phyloP scores from a whole-genome alignment of 2,329 filamentous ascomycete genomes.

The Clarireedia sp. region DNA sequence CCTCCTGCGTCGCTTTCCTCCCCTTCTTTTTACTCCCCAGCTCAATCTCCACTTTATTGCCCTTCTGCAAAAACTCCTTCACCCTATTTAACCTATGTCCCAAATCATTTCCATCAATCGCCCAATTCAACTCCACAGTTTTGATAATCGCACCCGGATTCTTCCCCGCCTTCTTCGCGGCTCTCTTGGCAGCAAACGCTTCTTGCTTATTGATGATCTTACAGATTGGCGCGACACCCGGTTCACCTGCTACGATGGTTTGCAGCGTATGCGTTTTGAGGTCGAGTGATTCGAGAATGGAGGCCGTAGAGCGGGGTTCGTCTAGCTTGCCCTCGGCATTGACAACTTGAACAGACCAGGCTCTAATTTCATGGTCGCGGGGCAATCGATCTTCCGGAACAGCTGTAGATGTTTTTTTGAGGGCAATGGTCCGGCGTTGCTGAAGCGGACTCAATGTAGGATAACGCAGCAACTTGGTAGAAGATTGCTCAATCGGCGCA shows the following conservation, averaged over 20 bases:
- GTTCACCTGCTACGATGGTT: constrained; percentile 34
- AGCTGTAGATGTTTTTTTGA: constrained; percentile 5
- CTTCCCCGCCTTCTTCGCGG: constrained; percentile 34
- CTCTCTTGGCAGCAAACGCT: constrained; percentile 36
- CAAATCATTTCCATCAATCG: constrained; percentile 69
- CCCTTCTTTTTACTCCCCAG: constrained; percentile 60
- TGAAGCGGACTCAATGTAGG: neutral
- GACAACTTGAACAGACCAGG: constrained; percentile 37
- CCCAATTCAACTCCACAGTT: constrained; percentile 86
- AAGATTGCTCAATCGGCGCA: constrained; percentile 29
- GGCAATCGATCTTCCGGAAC: constrained; percentile 26
- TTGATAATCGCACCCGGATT: constrained; percentile 44
- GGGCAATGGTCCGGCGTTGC: neutral
- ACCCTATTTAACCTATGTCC: constrained; percentile 61
- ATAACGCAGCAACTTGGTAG: constrained; percentile 18
- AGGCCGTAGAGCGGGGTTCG: constrained; percentile 25
- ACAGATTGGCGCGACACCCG: constrained; percentile 40
- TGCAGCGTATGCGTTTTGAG: constrained; percentile 42
- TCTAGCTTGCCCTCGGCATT: constrained; percentile 31
- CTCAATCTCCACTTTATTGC: constrained; percentile 65
- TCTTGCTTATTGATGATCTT: constrained; percentile 51
- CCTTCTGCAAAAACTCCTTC: constrained; percentile 62
- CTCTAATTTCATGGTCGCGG: constrained; percentile 41
- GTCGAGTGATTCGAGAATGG: constrained; percentile 39
- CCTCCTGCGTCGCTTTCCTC: constrained; percentile 49